Base-by-base conservation (phyloP, 2,329 filamentous ascomycete genomes). In the Polytolypa hystricis region DNA sequence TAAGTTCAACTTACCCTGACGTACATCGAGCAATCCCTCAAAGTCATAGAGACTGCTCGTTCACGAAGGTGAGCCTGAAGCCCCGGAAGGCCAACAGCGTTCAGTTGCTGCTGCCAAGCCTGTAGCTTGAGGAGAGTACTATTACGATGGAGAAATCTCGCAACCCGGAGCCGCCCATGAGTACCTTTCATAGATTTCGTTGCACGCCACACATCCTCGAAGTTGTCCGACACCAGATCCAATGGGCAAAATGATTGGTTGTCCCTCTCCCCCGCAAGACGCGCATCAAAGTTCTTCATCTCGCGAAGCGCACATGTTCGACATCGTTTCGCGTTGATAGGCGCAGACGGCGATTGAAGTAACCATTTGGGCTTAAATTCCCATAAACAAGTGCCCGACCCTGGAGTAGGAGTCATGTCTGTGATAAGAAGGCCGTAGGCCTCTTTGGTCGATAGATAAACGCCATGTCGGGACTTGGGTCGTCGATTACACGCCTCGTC, bases 321-420 rank as follows among this genome's bases (percentile, higher is more conserved):
- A 60, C 84, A 91, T 34, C 81, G 69, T 34, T 65, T 70, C 27
- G 81, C 73, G 18, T 62, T 58, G 0, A 53, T 17, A 1, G 83
- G 84, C 0, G 83, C 82, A 25, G 74, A 77, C 3, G 79, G 81
- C 2, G 82, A 87, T 54, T 86, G 82, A 6, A 70, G 62, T 17
- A 91, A 71, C 84, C 84, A 91, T 59, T 91, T 91, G 10, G 84
- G 83, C 55, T 91, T 91, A 60, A 89, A 81, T 54, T 89, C 81
- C 38, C 83, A 62, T 20, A 81, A 53, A 30, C 32, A 56, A 32
- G 52, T 50, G 3, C 50, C 52, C 0, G 55, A 49, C 11, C 55
- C 54, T 6, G 49, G 47, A 18, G 49, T 49, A 5, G 66, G 62
- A 2, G 69, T 71, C 81, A 89, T 87, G 51, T 87, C 81, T 42